Conservation (phyloP, 495 filamentous ascomycete species). For the Hypomontagnella monticulosa region DNA sequence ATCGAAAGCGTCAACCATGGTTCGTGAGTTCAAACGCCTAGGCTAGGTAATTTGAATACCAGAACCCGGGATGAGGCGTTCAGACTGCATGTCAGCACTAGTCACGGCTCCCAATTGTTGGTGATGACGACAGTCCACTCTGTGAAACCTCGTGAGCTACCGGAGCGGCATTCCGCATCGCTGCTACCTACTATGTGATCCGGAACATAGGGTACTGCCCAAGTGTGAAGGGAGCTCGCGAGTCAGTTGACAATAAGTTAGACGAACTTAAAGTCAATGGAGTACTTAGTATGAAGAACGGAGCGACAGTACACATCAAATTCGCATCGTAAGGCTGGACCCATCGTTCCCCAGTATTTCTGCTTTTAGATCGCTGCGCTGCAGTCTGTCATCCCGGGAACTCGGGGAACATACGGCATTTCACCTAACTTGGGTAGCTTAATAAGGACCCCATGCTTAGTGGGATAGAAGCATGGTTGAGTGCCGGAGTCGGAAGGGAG, state of each 20-base stretch:
- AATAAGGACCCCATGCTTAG: slow-evolving; percentile 3
- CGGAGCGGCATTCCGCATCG: slow-evolving; percentile 31
- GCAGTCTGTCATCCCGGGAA: slow-evolving; percentile 15
- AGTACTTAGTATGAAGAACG: neutral
- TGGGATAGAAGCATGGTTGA: neutral
- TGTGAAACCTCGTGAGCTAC: slow-evolving; percentile 21
- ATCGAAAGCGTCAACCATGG: too few relatives aligned
- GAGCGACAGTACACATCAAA: neutral
- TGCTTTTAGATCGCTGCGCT: slow-evolving; percentile 19
- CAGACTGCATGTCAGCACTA: too few relatives aligned
- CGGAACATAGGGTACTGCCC: slow-evolving; percentile 7
- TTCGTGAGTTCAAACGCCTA: too few relatives aligned
- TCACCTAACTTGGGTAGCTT: slow-evolving; percentile 5
- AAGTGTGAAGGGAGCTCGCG: neutral
- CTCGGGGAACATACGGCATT: slow-evolving; percentile 37
- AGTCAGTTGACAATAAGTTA: slow-evolving; percentile 30
- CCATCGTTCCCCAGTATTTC: slow-evolving; percentile 1
- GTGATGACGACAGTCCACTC: slow-evolving; percentile 31
- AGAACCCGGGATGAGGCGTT: too few relatives aligned
- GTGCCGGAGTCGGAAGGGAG: too few relatives aligned
- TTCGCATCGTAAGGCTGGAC: slow-evolving; percentile 18
- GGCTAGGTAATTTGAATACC: too few relatives aligned
- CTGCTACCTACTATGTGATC: slow-evolving; percentile 15
- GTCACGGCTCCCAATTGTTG: neutral
- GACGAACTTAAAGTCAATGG: slow-evolving; percentile 2